A percentile compares a stretch with the other conserved stretches of the same genome.
Evolutionary conservation across 352 stramenopile species (phyloP).

Genomic region (Thraustotheca clavata): DNA sequence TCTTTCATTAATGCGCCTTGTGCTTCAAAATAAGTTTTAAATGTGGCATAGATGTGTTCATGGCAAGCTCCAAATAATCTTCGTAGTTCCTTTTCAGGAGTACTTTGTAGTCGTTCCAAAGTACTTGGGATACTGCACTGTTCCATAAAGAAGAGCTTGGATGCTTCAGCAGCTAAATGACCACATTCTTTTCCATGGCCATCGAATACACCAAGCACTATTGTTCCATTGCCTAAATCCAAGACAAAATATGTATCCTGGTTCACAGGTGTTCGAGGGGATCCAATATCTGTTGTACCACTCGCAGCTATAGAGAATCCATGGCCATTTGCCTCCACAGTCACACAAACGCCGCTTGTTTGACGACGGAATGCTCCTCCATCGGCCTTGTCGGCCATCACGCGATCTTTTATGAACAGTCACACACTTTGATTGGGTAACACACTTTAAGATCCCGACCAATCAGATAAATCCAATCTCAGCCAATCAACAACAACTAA

Average conservation of each 20-base stretch:
- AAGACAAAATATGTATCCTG: slow-evolving; percentile 13
- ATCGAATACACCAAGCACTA: slow-evolving; percentile 42
- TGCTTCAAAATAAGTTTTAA: slow-evolving; percentile 1
- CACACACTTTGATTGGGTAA: background rate
- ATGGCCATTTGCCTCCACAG: background rate
- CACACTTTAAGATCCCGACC: background rate
- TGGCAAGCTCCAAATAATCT: slow-evolving; percentile 9
- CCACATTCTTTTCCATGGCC: slow-evolving; percentile 77
- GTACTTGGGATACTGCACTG: background rate
- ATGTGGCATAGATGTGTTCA: background rate
- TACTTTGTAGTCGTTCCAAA: background rate
- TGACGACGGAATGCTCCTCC: background rate
- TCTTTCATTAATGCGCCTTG: background rate
- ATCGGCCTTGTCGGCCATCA: background rate
- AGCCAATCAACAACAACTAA: too few species aligned
- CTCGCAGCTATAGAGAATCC: background rate
- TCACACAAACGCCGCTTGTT: background rate
- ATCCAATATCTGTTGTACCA: slow-evolving; percentile 12
- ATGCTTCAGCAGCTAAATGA: slow-evolving; percentile 49
- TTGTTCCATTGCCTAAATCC: background rate
- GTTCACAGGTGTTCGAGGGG: background rate
- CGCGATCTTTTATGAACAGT: background rate
- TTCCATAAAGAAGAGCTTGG: slow-evolving; percentile 32
- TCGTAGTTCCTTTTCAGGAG: background rate
- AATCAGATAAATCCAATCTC: background rate